phyloP scores from a whole-genome alignment of 2,329 filamentous ascomycete species.

The Cercospora zeina region DNA sequence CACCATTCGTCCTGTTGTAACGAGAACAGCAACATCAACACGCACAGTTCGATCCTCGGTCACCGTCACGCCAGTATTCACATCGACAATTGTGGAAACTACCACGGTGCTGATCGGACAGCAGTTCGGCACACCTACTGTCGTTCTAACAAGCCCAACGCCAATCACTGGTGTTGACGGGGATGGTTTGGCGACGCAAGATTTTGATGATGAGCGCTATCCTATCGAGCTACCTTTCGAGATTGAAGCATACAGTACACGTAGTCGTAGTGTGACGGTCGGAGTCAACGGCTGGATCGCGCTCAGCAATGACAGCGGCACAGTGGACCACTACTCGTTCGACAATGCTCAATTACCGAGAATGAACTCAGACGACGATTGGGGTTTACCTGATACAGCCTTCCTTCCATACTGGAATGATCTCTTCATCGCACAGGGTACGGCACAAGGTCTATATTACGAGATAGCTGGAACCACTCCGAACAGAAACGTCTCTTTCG shows the following conservation, averaged over 20 bases:
- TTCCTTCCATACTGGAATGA: conserved; percentile 31
- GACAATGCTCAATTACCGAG: conserved; percentile 13
- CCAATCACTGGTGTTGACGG: conserved; percentile 4
- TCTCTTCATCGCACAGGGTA: conserved; percentile 25
- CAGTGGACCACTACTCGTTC: conserved; percentile 13
- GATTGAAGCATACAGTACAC: conserved; percentile 4
- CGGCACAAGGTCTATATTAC: conserved; percentile 30
- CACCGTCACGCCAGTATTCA: conserved; percentile 3
- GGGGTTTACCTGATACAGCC: conserved; percentile 14
- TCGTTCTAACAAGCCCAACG: conserved; percentile 12
- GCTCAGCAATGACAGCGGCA: conserved; percentile 6
- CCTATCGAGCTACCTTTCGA: conserved; percentile 8
- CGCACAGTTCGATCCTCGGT: conserved; percentile 2
- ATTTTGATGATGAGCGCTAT: conserved; percentile 13
- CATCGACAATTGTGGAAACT: conserved; percentile 5
- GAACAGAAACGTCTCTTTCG: conserved; percentile 23
- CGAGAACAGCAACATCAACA: conserved; percentile 8
- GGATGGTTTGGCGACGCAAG: conserved; percentile 6
- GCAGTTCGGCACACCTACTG: conserved; percentile 10
- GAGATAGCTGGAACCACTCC: conserved; percentile 16
- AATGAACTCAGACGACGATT: conserved; percentile 13
- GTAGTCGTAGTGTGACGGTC: conserved; percentile 3
- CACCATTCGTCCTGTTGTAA: conserved; percentile 9
- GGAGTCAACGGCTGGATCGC: conserved; percentile 17
- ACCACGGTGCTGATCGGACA: conserved; percentile 16